Conservation (phyloP, 441 rosid species). For the Erodium moschatum region DNA sequence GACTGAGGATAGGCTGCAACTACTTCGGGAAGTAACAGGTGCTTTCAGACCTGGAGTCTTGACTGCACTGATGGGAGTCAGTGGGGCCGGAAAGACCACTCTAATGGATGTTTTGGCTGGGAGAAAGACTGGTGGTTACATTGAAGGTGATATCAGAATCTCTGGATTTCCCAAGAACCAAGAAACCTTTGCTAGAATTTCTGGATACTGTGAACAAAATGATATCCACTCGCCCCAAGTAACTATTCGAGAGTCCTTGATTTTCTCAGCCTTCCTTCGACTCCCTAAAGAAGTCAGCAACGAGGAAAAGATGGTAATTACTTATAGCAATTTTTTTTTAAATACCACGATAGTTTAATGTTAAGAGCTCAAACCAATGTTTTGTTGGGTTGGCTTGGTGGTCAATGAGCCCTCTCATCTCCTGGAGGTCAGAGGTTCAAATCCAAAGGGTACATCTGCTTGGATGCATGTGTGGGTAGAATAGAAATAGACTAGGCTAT, state of each 20-base stretch:
- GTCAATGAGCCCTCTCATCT: neutral
- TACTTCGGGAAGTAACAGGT: slow-evolving; percentile 62
- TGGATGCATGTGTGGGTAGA: no score
- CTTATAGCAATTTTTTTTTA: no score
- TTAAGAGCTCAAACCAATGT: no score
- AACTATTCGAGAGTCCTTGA: no score
- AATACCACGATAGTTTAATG: no score
- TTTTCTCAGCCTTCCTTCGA: no score
- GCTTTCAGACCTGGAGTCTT: slow-evolving; percentile 83
- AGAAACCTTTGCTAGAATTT: slow-evolving; percentile 89
- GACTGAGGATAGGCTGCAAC: slow-evolving; percentile 51
- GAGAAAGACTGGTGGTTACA: slow-evolving; percentile 75
- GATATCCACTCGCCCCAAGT: slow-evolving; percentile 34
- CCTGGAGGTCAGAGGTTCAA: no score
- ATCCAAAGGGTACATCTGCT: no score
- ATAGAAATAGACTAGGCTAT: no score
- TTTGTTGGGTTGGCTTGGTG: no score
- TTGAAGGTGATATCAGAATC: slow-evolving; percentile 77
- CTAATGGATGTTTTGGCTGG: slow-evolving; percentile 96
- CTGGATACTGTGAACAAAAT: slow-evolving; percentile 85
- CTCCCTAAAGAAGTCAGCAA: no score
- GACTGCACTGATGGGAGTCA: slow-evolving; percentile 93
- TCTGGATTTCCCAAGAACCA: slow-evolving; percentile 78
- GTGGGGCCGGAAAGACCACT: slow-evolving; percentile 97
- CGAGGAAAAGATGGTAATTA: no score